Evolutionary conservation across 257 asterid species (phyloP), one percentile per base, ranked within the genome.

Genomic region (Gentiana dahurica): DNA sequence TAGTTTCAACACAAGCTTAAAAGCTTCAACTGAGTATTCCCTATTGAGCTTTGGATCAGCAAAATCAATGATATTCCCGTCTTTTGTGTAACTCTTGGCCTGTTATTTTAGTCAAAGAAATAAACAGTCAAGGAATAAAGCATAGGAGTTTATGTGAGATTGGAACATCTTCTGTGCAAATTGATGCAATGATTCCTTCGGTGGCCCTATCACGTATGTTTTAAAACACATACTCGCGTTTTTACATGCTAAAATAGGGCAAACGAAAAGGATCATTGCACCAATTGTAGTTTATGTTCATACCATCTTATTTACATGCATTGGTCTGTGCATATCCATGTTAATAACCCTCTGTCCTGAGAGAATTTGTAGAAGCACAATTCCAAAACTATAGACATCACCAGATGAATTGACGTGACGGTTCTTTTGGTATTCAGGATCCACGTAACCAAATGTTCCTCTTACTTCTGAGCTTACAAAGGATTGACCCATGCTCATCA

Each of bases 361-460:
- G 53, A 87, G 33, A 57, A 85, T 71, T 61, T 87, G 95, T 12
- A 85, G 73, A 38, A 87, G 82, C 9, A 87, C 96, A 37, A 85
- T 69, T 7, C 95, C 93, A 24, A 82, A 87, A 49, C 96, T 85
- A 32, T 87, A 87, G 34, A 87, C 96, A 61, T 87, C 95, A 5
- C 83, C 86, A 1, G 83, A 82, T 13, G 95, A 63, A 59, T 87
- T 85, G 11, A 87, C 95, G 10, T 56, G 96, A 3, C 72, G 81
- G 36, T 87, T 72, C 72, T 68, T 79, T 67, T 79, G 89, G 73
- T 87, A 87, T 66, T 85, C 96, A 2, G 96, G 96, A 62, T 87
- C 96, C 50, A 87, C 90, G 41, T 87, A 87, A 5, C 96, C 93
- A 65, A 84, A 84, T 60, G 96, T 82, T 13, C 96, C 95, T 55